These are phyloP conservation scores for Botrytis porri DNA, from an alignment of 2,329 filamentous ascomycete species.

Conservation along the genomic window DNA sequence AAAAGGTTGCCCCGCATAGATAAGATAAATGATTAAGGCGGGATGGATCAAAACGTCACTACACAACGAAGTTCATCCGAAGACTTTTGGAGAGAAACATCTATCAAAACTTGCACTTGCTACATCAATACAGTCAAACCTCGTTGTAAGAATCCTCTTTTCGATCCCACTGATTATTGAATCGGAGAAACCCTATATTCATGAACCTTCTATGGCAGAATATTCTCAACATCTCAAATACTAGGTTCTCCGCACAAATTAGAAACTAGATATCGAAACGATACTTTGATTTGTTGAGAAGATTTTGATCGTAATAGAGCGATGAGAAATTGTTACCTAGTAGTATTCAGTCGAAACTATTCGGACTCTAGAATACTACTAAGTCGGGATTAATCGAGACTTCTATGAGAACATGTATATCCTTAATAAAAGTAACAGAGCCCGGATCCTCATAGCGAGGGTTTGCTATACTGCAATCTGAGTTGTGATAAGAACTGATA, in stretches of 20 bases:
- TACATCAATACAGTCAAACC: background rate
- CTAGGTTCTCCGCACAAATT: background rate
- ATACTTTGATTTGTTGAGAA: background rate
- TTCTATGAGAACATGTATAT: background rate
- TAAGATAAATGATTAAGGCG: conserved; percentile 14
- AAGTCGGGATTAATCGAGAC: background rate
- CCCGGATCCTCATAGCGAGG: background rate
- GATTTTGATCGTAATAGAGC: background rate
- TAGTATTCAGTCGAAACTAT: background rate
- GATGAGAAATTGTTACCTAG: background rate
- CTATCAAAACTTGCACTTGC: background rate
- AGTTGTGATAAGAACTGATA: background rate
- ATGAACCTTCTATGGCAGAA: background rate
- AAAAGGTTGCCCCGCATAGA: conserved; percentile 13
- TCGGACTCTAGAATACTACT: background rate
- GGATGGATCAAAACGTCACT: background rate
- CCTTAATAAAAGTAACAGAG: background rate
- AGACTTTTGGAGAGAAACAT: background rate
- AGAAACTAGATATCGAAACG: background rate
- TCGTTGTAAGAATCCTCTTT: background rate
- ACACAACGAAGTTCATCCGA: background rate
- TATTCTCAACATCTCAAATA: background rate
- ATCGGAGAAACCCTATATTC: background rate
- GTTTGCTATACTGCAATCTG: background rate
- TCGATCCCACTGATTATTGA: background rate